A percentile compares a stretch with the other conserved stretches of the same genome.
Conservation (phyloP, 805 yeast genomes). For the Candida fluviatilis region DNA sequence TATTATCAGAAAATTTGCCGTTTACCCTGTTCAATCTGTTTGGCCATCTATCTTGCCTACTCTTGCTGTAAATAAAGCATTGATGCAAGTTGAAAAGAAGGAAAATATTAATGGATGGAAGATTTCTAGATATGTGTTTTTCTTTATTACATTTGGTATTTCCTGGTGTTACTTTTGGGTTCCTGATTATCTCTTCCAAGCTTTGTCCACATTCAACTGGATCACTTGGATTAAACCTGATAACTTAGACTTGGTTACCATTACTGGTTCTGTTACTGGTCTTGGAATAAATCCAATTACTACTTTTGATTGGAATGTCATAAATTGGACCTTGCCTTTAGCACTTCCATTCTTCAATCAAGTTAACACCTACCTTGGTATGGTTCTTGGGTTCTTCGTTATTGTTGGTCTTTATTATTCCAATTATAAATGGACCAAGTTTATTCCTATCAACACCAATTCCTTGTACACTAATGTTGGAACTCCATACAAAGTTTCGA, state of each 20-base stretch:
- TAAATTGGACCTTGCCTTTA: slow-evolving; percentile 26
- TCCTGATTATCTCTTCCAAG: slow-evolving; percentile 40
- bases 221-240: slow-evolving; percentile 54
- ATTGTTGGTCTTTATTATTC: slow-evolving; percentile 18
- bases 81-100: slow-evolving; percentile 18
- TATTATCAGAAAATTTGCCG: slow-evolving; percentile 20
- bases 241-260: slow-evolving; percentile 42
- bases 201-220: slow-evolving; percentile 49
- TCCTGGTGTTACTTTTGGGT: slow-evolving; percentile 44
- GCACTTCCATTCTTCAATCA: slow-evolving; percentile 38
- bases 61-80: slow-evolving; percentile 26
- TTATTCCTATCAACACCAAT: slow-evolving; percentile 39
- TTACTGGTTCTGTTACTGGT: slow-evolving; percentile 47
- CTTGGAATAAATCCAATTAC: slow-evolving; percentile 53
- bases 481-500: slow-evolving; percentile 35
- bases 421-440: slow-evolving; percentile 21
- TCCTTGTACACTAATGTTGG: slow-evolving; percentile 48
- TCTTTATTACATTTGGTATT: slow-evolving; percentile 12
- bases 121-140: slow-evolving; percentile 20
- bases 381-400: slow-evolving; percentile 12
- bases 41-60: slow-evolving; percentile 28
- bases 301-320: slow-evolving; percentile 50
- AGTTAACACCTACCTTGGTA: slow-evolving; percentile 15
- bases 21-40: slow-evolving; percentile 20
- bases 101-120: slow-evolving; percentile 28